Percentiles rank a stretch among this genome's conserved stretches.
Evolutionary conservation across 257 asterid species (phyloP).

Genomic region (Ophiorrhiza pumila): DNA sequence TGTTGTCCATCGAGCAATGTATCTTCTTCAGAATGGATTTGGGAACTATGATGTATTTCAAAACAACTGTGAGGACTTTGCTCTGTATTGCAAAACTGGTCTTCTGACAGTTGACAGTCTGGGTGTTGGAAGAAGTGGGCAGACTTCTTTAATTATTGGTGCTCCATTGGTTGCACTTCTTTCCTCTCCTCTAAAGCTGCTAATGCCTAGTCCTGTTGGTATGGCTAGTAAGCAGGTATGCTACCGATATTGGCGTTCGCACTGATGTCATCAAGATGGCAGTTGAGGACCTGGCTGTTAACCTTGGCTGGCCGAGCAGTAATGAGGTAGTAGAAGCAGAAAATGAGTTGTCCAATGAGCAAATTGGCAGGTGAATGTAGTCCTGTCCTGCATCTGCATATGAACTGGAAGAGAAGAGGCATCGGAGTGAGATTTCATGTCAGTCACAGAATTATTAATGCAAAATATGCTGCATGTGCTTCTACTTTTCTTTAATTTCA

Average conservation of each 20-base stretch:
- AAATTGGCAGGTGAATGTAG: constrained; percentile 31
- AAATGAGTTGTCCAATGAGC: constrained; percentile 24
- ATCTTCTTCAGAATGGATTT: constrained; percentile 73
- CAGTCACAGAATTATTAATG: too few species aligned
- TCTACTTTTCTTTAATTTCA: too few species aligned
- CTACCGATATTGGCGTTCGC: constrained; percentile 85
- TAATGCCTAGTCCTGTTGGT: constrained; percentile 80
- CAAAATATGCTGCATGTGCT: too few species aligned
- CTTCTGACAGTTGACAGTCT: constrained; percentile 66
- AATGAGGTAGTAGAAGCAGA: constrained; percentile 28
- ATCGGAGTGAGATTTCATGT: background rate
- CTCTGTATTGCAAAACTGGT: constrained; percentile 93
- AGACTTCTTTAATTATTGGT: constrained; percentile 79
- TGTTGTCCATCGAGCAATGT: constrained; percentile 83
- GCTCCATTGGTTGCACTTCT: constrained; percentile 91
- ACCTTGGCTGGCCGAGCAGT: constrained; percentile 57
- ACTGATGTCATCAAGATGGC: constrained; percentile 72
- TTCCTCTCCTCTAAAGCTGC: constrained; percentile 72
- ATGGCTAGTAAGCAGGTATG: constrained; percentile 81
- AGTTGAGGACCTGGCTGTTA: constrained; percentile 73
- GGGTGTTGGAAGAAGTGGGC: constrained; percentile 90
- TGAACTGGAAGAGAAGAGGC: background rate
- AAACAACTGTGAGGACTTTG: constrained; percentile 93
- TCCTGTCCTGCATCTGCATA: constrained; percentile 10
- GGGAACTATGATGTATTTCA: constrained; percentile 82